Base-by-base conservation (phyloP, 768 basidiomycete genomes). In the Lactarius hatsudake region DNA sequence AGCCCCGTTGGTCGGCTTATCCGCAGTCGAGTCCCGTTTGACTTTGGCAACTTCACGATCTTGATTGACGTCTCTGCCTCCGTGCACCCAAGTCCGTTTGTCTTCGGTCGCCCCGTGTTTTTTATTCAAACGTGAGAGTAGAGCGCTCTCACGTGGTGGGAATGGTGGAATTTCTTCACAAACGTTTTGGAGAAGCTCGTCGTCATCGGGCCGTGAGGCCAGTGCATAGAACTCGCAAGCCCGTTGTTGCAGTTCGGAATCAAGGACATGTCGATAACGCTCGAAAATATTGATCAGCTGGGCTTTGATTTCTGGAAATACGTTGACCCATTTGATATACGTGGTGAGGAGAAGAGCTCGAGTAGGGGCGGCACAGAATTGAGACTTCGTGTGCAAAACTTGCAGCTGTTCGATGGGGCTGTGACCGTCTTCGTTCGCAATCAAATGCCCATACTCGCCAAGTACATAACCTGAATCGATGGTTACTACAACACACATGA, bases 161-260 rank as follows among this genome's bases (percentile, higher is more conserved):
- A 97, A 99, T 5, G 96, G 95, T 1, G 97, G 97, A 89, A 99
- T 98, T 78, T 98, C 97, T 76, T 98, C 97, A 76, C 96, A 98
- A 17, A 98, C 87, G 69, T 93, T 93, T 74, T 95, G 92, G 53
- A 99, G 80, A 54, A 98, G 82, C 70, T 95, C 95, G 72, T 98
- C 96, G 42, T 95, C 94, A 59, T 96, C 94, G 23, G 89, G 81
- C 43, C 94, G 82, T 30, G 83, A 86, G 13, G 96, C 91, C 23
- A 99, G 81, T 0, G 93, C 90, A 68, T 92, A 91, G 76, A 94
- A 98, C 78, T 99, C 97, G 85, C 96, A 98, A 53, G 97, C 97
- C 62, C 97, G 89, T 76, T 99, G 97, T 76, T 99, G 97, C 2
- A 99, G 82, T 74, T 99, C 97, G 20, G 95, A 89, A 77, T 99